These are phyloP conservation scores for Priceomyces fermenticarens DNA, from an alignment of 805 yeast species.

Conservation along the genomic window DNA sequence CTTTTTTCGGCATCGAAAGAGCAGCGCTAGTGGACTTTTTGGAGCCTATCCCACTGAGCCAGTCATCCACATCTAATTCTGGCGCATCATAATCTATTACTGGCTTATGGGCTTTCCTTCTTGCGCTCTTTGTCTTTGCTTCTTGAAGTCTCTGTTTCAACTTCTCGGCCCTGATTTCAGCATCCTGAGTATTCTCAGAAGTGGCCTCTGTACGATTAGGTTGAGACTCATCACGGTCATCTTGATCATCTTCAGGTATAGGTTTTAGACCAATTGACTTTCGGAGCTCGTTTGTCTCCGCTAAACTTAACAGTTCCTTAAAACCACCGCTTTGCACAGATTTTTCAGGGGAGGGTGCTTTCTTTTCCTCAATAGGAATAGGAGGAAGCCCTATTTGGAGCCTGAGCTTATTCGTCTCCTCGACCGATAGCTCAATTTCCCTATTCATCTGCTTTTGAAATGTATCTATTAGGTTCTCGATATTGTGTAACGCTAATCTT, in stretches of 20 bases:
- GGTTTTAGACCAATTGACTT: conserved; percentile 53
- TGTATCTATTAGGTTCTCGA: neutral
- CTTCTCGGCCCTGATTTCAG: conserved; percentile 11
- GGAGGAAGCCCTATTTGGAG: conserved; percentile 37
- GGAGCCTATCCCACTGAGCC: conserved; percentile 33
- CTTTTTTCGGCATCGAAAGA: neutral
- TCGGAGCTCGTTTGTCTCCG: conserved; percentile 57
- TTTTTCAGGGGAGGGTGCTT: neutral
- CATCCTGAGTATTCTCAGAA: conserved; percentile 11
- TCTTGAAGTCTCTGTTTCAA: conserved; percentile 12
- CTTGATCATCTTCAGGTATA: conserved; percentile 23
- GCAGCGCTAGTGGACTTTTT: neutral
- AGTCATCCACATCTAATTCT: conserved; percentile 35
- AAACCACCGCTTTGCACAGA: neutral
- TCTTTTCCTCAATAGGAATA: conserved; percentile 16
- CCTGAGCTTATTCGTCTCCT: conserved; percentile 44
- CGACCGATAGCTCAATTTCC: conserved; percentile 31
- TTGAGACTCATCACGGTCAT: neutral
- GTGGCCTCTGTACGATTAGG: conserved; percentile 9
- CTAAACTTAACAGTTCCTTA: conserved; percentile 31
- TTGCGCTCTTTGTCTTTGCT: conserved; percentile 18
- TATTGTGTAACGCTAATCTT: neutral
- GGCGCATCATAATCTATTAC: conserved; percentile 21
- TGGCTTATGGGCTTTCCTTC: conserved; percentile 22
- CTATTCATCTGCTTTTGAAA: conserved; percentile 10